phyloP scores from a whole-genome alignment of 73 alveolate genomes.

The Durusdinium trenchii region DNA sequence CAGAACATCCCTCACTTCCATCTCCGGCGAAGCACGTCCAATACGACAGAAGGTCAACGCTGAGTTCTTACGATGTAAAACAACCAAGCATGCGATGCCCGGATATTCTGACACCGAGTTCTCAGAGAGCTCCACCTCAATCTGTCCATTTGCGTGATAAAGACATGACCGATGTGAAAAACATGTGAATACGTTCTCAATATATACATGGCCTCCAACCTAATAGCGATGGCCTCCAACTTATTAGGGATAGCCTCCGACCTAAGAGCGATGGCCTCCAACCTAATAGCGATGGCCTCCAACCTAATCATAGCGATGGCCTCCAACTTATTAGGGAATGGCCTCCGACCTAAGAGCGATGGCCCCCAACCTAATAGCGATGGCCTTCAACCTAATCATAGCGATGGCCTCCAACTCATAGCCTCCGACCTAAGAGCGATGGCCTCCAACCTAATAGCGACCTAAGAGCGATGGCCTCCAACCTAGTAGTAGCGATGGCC shows the following conservation, averaged over 20 bases:
- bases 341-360: neutral
- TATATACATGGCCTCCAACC: neutral
- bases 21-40: slow-evolving; percentile 8
- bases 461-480: neutral
- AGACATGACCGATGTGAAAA: neutral
- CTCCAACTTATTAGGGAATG: too few species aligned
- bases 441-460: neutral
- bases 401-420: neutral
- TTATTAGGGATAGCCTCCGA: neutral
- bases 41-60: slow-evolving; percentile 89
- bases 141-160: neutral
- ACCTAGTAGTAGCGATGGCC: neutral
- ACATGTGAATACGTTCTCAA: neutral
- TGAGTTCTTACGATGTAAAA: slow-evolving; percentile 44
- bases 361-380: neutral
- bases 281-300: neutral
- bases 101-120: slow-evolving; percentile 71
- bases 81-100: slow-evolving; percentile 68
- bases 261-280: neutral
- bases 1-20: neutral
- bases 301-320: too few species aligned
- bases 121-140: slow-evolving; percentile 61
- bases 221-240: neutral
- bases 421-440: neutral
- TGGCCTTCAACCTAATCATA: neutral